Base-by-base conservation (phyloP, 177 flowering plant species). In the Tripterygium wilfordii region DNA sequence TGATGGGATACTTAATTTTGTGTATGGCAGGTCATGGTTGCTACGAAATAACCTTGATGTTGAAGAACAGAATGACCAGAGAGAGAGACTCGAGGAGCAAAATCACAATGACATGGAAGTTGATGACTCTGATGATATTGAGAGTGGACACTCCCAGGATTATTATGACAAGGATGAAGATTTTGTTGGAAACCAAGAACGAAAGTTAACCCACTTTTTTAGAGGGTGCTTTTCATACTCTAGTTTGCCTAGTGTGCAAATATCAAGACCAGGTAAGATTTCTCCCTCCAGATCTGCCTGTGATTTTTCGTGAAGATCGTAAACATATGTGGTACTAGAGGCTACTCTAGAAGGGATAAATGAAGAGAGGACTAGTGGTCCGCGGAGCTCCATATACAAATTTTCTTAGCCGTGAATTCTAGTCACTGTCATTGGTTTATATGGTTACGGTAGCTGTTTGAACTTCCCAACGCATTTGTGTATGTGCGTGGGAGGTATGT, bases 201-300 rank as follows among this genome's bases (percentile, higher is more conserved):
- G 54, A 57, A 40, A 40, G n/a, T n/a, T n/a, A n/a, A n/a, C 56
- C 44, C 39, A 30, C 20, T 37, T 62, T 9, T 53, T 69, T 10
- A 51, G 60, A 46, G 54, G 69, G 6, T 74, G 67, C 63, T 58
- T 64, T 31, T 45, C 68, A 26, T 60, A 57, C 43, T 41, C 64
- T 5, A 64, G 52, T 48, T 23, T 63, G 42, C 6, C 56, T 23
- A n/a, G 16, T 12, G 20, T 2, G 3, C 42, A 57, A 20, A 45
- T 37, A n/a, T 28, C 12, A 18, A 57, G n/a, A n/a, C n/a, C 40
- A 36, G 46, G 28, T 15, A 39, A 26, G 29, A 16, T 22, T 36
- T 36, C 19, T 30, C 26, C 68, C 2, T 48, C 72, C 23, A 48
- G 45, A 37, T 42, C 32, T 39, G 10, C 45, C 15, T 16, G 30